Evolutionary conservation across 1,284 basidiomycete genomes (phyloP), one percentile per base, ranked within the genome.

Genomic region (Cryptococcus wingfieldii): DNA sequence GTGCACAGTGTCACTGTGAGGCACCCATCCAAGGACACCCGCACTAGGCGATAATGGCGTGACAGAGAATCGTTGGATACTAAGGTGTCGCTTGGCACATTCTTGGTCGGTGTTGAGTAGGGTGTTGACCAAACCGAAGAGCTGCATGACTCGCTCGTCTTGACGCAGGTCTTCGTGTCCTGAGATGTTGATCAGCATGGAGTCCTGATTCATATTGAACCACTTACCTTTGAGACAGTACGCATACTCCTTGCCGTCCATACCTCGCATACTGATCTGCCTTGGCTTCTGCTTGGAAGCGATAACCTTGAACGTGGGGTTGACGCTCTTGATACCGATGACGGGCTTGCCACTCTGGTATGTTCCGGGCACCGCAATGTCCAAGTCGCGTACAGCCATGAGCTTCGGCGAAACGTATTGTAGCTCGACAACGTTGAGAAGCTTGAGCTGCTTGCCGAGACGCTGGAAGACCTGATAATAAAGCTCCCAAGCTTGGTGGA

Each of bases 401-500:
- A 99, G 79, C 68, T 88, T 87, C 4, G 96, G 96, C 37, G 96
- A 98, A 8, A 98, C 95, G 66, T 97, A 97, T 83, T 98, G 95
- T 65, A 99, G 79, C 73, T 98, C 96, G 51, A 99, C 82, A 5
- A 91, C 89, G 34, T 89, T 93, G 44, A 97, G 81, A 54, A 89
- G 84, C 31, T 92, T 90, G 53, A 98, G 77, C 69, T 94, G 92
- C 78, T 96, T 97, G 72, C 96, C 89, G 57, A 98, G 88, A 72
- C 93, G 92, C 78, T 92, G 90, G 82, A 98, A 98, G 34, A 97
- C 80, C 50, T 87, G 86, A 70, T 97, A 98, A 78, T 99, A 99
- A 31, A 98, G 90, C 70, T 98, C 96, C 96, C 96, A 98, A n/a
- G 96, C 96, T 72, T 91, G 92, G 72, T 98, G 96, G 54, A 99